Evolutionary conservation across 345 rosid species (phyloP).

Genomic region (Lumnitzera racemosa): DNA sequence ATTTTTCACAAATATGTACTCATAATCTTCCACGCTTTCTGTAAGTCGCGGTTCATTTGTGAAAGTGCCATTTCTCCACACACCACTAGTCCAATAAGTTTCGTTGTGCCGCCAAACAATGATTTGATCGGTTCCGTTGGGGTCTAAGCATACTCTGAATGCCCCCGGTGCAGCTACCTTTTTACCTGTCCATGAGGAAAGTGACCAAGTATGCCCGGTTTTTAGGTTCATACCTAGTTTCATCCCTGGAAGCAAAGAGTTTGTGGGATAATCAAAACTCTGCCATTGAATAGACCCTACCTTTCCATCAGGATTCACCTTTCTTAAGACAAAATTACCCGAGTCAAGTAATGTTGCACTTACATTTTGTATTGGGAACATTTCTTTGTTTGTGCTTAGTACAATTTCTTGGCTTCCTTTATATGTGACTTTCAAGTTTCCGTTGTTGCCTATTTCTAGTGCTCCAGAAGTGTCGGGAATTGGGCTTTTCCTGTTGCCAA

Average conservation of each 20-base stretch:
- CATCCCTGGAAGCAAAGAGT: conserved; percentile 53
- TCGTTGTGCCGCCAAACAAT: conserved; percentile 38
- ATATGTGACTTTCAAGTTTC: conserved; percentile 35
- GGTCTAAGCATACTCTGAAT: conserved; percentile 50
- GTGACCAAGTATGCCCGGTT: conserved; percentile 33
- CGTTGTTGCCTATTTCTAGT: conserved; percentile 28
- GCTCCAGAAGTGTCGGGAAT: conserved; percentile 47
- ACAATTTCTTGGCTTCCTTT: conserved; percentile 19
- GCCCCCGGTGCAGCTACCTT: conserved; percentile 47
- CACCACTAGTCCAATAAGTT: conserved; percentile 53
- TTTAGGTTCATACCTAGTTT: conserved; percentile 44
- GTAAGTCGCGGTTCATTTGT: no score
- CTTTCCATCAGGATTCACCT: conserved; percentile 15
- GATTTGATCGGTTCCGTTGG: conserved; percentile 30
- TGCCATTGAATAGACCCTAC: conserved; percentile 44
- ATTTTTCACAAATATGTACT: conserved; percentile 28
- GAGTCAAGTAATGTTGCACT: conserved; percentile 40
- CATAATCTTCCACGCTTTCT: conserved; percentile 5
- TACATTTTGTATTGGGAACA: conserved; percentile 11
- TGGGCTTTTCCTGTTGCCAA: conserved; percentile 38
- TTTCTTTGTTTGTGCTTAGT: conserved; percentile 19
- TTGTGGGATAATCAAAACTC: conserved; percentile 57
- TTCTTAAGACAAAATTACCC: conserved; percentile 39
- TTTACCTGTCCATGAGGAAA: conserved; percentile 42
- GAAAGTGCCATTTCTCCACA: conserved; percentile 34